phyloP scores from a whole-genome alignment of 345 rosid genomes.

The Euphorbia peplus region DNA sequence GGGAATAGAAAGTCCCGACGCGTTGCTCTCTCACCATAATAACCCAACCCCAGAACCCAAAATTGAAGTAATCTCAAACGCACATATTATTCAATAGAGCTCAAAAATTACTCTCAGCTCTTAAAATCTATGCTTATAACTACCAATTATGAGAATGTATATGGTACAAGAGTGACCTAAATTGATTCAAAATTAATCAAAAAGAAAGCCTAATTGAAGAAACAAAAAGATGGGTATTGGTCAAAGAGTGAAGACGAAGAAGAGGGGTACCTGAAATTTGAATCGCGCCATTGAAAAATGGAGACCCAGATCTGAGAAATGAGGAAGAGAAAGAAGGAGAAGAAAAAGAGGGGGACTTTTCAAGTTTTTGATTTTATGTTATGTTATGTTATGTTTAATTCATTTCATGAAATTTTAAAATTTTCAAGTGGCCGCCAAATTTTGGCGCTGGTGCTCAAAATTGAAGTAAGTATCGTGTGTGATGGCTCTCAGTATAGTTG shows the following conservation, averaged over 20 bases:
- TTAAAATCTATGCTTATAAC: slow-evolving; percentile 24
- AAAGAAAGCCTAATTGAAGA: not conserved
- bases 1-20: slow-evolving; percentile 62
- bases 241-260: not conserved
- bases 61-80: not conserved
- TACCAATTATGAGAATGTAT: slow-evolving; percentile 5
- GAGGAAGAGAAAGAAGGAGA: not conserved
- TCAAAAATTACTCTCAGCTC: not conserved
- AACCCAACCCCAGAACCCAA: not conserved
- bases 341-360: not conserved
- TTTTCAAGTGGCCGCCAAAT: slow-evolving; percentile 11
- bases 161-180: not conserved
- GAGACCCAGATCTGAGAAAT: slow-evolving; percentile 8
- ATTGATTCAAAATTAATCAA: not conserved
- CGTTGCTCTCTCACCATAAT: slow-evolving; percentile 78
- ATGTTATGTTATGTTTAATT: slow-evolving; percentile 1
- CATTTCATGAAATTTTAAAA: slow-evolving; percentile 9
- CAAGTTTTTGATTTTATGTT: no score
- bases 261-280: slow-evolving; percentile 6
- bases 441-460: slow-evolving; percentile 11
- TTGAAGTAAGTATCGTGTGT: not conserved
- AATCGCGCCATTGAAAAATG: not conserved
- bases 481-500: not conserved
- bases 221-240: not conserved
- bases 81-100: not conserved